Percentiles rank a stretch among this genome's conserved stretches.
phyloP scores from a whole-genome alignment of 768 basidiomycete genomes.

The Antrodiella citrinella region DNA sequence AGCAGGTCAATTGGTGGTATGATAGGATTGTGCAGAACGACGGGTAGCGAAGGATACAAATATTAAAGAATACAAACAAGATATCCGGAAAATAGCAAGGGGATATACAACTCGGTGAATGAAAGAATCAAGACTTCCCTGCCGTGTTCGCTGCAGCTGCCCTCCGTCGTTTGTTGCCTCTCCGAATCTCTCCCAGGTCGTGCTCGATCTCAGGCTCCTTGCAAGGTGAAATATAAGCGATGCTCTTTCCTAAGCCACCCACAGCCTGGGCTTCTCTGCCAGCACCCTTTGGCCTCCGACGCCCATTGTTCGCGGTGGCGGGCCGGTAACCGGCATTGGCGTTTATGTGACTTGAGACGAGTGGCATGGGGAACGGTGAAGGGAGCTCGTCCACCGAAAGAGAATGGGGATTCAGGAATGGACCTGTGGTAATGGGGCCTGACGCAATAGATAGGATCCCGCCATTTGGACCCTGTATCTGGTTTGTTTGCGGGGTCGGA shows the following conservation, averaged over 20 bases:
- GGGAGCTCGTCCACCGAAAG: slow-evolving; percentile 82
- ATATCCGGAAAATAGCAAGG: background rate
- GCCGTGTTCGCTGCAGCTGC: slow-evolving; percentile 20
- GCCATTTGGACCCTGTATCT: slow-evolving; percentile 22
- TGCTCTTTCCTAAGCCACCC: slow-evolving; percentile 70
- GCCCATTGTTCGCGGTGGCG: slow-evolving; percentile 13
- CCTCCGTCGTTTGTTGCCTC: slow-evolving; percentile 60
- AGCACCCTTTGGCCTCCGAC: slow-evolving; percentile 27
- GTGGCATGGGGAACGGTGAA: slow-evolving; percentile 73
- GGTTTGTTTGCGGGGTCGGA: slow-evolving; percentile 43
- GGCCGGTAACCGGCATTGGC: slow-evolving; percentile 17
- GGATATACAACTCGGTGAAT: background rate
- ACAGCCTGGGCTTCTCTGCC: slow-evolving; percentile 50
- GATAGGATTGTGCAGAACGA: background rate
- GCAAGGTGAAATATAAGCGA: slow-evolving; percentile 42
- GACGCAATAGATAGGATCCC: slow-evolving; percentile 26
- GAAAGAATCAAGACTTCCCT: background rate
- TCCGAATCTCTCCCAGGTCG: slow-evolving; percentile 71
- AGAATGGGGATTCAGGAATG: slow-evolving; percentile 75
- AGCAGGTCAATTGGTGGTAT: background rate
- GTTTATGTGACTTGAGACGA: slow-evolving; percentile 46
- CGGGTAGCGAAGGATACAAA: background rate
- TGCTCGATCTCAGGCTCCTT: slow-evolving; percentile 69
- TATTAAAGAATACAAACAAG: background rate
- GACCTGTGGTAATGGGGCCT: slow-evolving; percentile 59